A percentile compares a stretch with the other conserved stretches of the same genome.
These are phyloP conservation scores for Sanchytrium tribonematis DNA, from an alignment of 371 early-diverging fungal genomes.

Conservation along the genomic window DNA sequence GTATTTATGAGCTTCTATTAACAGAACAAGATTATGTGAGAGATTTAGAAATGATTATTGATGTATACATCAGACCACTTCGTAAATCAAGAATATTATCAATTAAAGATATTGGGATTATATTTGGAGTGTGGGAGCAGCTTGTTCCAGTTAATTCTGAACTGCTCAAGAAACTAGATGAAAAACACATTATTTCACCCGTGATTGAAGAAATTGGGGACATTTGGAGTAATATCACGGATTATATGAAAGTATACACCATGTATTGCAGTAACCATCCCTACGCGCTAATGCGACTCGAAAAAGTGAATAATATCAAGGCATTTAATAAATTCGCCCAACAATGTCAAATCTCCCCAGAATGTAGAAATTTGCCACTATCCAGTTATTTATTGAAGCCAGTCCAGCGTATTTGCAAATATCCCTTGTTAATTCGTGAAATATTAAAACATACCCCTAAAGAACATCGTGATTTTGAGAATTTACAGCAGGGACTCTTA, in stretches of 20 bases:
- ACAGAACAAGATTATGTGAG: constrained; percentile 1
- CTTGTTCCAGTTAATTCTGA: background rate
- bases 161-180: background rate
- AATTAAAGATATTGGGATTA: too few relatives aligned
- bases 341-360: constrained; percentile 16
- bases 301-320: constrained; percentile 11
- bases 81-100: too few relatives aligned
- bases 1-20: background rate
- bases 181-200: background rate
- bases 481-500: constrained; percentile 33
- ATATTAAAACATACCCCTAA: constrained; percentile 31
- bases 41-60: constrained; percentile 1
- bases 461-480: constrained; percentile 41
- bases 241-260: constrained; percentile 21
- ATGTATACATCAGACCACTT: background rate
- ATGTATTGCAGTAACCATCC: constrained; percentile 26
- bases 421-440: constrained; percentile 40
- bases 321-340: constrained; percentile 15
- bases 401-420: constrained; percentile 72
- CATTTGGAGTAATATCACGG: constrained; percentile 4
- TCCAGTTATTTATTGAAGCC: constrained; percentile 62
- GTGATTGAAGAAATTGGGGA: constrained; percentile 1
- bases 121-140: too few relatives aligned
- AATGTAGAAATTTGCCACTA: constrained; percentile 48
- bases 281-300: constrained; percentile 17